Evolutionary conservation across 371 early-diverging fungal species (phyloP).

Genomic region (Blakeslea trispora): DNA sequence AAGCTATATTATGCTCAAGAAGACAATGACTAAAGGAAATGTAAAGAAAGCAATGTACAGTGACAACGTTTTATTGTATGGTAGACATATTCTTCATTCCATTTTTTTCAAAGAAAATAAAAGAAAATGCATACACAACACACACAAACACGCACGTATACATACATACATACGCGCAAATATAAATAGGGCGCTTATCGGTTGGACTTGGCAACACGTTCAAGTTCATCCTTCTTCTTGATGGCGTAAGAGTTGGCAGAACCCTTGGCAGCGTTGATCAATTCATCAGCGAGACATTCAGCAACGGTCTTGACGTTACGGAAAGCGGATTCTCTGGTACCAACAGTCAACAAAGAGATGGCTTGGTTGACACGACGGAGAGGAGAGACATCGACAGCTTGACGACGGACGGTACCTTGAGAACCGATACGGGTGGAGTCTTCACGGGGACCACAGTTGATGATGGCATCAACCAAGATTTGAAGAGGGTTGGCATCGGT

Average conservation of each 20-base stretch:
- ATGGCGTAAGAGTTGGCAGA: constrained; percentile 98
- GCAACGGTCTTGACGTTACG: constrained; percentile 35
- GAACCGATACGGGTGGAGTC: constrained; percentile 99
- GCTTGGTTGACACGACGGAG: constrained; percentile 99
- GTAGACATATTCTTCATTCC: constrained; percentile 1
- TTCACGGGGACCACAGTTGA: constrained; percentile 99
- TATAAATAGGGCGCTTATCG: constrained; percentile 5
- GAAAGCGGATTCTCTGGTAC: constrained; percentile 60
- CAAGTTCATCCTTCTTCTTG: constrained; percentile 99
- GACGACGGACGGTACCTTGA: constrained; percentile 99
- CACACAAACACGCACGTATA: not conserved
- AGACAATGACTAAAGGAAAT: constrained; percentile 28
- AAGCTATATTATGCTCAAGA: constrained; percentile 52
- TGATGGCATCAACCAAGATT: constrained; percentile 98
- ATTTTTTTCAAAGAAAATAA: not conserved
- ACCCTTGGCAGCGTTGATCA: constrained; percentile 98
- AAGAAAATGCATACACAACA: not conserved
- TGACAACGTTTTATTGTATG: constrained; percentile 1
- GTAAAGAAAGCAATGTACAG: not conserved
- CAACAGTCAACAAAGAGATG: constrained; percentile 95
- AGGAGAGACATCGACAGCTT: constrained; percentile 99
- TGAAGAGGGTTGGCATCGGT: constrained; percentile 99
- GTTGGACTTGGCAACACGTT: constrained; percentile 61
- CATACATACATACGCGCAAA: not conserved
- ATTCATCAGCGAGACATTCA: constrained; percentile 98